Conservation (phyloP, 2,329 filamentous ascomycete species). For the Davidsoniella eucalypti region DNA sequence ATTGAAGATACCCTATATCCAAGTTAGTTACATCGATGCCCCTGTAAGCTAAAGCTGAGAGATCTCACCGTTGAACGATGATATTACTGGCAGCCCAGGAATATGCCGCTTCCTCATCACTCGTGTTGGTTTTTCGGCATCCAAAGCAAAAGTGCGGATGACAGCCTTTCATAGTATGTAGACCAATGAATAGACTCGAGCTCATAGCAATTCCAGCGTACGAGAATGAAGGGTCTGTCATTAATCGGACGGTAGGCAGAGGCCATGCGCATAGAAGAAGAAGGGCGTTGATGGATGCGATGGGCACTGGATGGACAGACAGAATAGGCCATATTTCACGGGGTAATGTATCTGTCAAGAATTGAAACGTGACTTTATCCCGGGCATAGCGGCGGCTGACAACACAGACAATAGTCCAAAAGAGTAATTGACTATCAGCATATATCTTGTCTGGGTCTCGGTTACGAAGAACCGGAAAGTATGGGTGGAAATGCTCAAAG, state of each 20-base stretch:
- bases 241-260: conserved; percentile 32
- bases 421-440: conserved; percentile 30
- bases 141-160: conserved; percentile 32
- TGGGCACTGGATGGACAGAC: conserved; percentile 25
- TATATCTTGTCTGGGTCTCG: conserved; percentile 35
- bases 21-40: conserved; percentile 13
- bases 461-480: conserved; percentile 33
- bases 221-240: conserved; percentile 32
- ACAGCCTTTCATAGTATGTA: conserved; percentile 36
- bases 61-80: conserved; percentile 29
- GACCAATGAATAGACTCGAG: conserved; percentile 30
- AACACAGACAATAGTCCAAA: conserved; percentile 38
- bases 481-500: conserved; percentile 35
- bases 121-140: conserved; percentile 25
- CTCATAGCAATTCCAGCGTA: conserved; percentile 31
- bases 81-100: conserved; percentile 39
- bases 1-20: conserved; percentile 22
- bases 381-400: conserved; percentile 32
- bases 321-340: conserved; percentile 29
- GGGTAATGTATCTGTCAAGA: conserved; percentile 30
- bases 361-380: conserved; percentile 25
- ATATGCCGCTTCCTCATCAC: conserved; percentile 34
- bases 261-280: conserved; percentile 36
- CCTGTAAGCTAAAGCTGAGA: neutral
- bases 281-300: conserved; percentile 35